Evolutionary conservation across 139 green algal genomes (phyloP).

Genomic region (Zygnema cylindricum): DNA sequence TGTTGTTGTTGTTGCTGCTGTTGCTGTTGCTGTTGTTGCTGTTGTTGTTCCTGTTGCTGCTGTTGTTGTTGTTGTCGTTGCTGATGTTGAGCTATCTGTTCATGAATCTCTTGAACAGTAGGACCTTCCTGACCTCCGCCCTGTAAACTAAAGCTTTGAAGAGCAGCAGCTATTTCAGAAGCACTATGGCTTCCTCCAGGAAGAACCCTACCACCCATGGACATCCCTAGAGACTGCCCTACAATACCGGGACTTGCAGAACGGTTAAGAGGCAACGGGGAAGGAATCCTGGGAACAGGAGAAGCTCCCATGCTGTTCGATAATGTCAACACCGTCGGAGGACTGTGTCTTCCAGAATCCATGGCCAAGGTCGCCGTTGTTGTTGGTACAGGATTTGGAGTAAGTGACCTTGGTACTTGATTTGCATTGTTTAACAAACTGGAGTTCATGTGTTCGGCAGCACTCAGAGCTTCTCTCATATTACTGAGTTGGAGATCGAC

Average conservation of each 20-base stretch:
- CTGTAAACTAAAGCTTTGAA: slow-evolving; percentile 36
- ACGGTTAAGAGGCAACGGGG: not conserved
- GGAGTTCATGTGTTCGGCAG: slow-evolving; percentile 18
- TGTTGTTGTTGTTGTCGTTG: slow-evolving; percentile 38
- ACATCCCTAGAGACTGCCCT: slow-evolving; percentile 3
- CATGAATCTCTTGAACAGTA: slow-evolving; percentile 17
- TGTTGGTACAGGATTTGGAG: not conserved
- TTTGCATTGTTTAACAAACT: slow-evolving; percentile 11
- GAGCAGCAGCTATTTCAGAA: slow-evolving; percentile 39
- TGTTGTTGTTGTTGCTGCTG: slow-evolving; percentile 53
- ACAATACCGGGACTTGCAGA: slow-evolving; percentile 39
- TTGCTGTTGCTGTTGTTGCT: slow-evolving; percentile 53
- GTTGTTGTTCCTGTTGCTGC: slow-evolving; percentile 58
- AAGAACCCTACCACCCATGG: not conserved
- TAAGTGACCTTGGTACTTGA: slow-evolving; percentile 12
- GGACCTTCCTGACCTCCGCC: not conserved
- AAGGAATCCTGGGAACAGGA: slow-evolving; percentile 6
- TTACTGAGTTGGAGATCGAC: slow-evolving; percentile 28
- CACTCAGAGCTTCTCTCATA: slow-evolving; percentile 30
- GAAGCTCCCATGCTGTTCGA: not conserved
- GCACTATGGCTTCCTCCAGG: not conserved
- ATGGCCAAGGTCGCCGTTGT: not conserved
- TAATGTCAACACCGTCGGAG: slow-evolving; percentile 11
- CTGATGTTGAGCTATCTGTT: slow-evolving; percentile 21
- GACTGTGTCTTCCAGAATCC: not conserved